Conservation (phyloP, 2,329 filamentous ascomycete species). For the Penicillium sp. region DNA sequence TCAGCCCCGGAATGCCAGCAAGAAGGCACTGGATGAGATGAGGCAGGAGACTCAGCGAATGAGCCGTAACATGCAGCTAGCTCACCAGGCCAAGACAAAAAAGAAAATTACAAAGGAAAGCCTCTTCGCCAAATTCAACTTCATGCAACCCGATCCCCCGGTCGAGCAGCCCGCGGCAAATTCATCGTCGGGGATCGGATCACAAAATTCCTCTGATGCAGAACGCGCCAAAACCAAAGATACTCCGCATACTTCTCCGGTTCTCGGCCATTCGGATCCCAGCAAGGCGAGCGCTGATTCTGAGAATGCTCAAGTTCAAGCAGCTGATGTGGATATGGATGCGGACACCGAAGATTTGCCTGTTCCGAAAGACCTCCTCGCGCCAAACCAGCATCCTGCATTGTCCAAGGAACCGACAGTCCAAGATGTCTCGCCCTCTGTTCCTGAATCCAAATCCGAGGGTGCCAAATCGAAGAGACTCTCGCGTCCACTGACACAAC, state of each 20-base stretch:
- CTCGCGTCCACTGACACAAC: slow-evolving; percentile 23
- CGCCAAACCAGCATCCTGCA: slow-evolving; percentile 23
- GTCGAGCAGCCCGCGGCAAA: slow-evolving; percentile 27
- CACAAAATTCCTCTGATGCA: slow-evolving; percentile 45
- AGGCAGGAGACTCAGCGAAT: slow-evolving; percentile 90
- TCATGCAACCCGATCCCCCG: slow-evolving; percentile 48
- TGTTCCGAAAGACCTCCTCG: slow-evolving; percentile 36
- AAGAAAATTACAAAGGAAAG: slow-evolving; percentile 85
- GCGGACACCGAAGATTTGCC: slow-evolving; percentile 40
- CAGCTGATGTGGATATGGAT: slow-evolving; percentile 13
- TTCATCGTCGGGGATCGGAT: slow-evolving; percentile 49
- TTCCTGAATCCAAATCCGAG: slow-evolving; percentile 13
- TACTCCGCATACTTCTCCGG: slow-evolving; percentile 70
- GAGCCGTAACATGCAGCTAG: slow-evolving; percentile 82
- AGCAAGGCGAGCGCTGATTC: slow-evolving; percentile 8
- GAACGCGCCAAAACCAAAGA: slow-evolving; percentile 46
- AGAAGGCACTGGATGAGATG: slow-evolving; percentile 94
- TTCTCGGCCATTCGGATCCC: slow-evolving; percentile 28
- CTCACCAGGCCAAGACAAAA: slow-evolving; percentile 83
- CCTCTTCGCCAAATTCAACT: slow-evolving; percentile 82
- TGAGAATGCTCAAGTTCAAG: background rate
- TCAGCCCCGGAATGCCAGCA: slow-evolving; percentile 78
- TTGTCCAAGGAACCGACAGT: slow-evolving; percentile 6
- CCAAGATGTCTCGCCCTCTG: slow-evolving; percentile 3
- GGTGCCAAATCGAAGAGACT: slow-evolving; percentile 29